A percentile compares a stretch with the other conserved stretches of the same genome.
These are phyloP conservation scores for Platanthera guangdongensis DNA, from an alignment of 106 monocot species.

Conservation along the genomic window DNA sequence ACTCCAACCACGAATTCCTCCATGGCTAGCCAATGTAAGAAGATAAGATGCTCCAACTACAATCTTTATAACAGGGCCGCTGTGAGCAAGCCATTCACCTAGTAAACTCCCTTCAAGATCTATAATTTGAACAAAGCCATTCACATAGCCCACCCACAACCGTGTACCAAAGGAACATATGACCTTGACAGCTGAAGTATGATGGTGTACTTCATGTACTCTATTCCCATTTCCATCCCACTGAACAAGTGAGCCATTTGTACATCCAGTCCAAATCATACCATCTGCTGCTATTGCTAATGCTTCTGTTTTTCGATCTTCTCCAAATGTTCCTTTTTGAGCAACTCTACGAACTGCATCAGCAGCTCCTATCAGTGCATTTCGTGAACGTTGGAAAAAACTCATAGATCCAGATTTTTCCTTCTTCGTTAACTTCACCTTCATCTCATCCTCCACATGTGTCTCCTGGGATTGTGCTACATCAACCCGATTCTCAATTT, in stretches of 20 bases:
- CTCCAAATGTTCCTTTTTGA: slow-evolving; percentile 69
- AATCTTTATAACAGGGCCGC: slow-evolving; percentile 78
- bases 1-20: slow-evolving; percentile 90
- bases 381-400: slow-evolving; percentile 90
- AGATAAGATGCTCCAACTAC: slow-evolving; percentile 58
- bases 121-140: slow-evolving; percentile 60
- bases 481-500: slow-evolving; percentile 57
- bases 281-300: slow-evolving; percentile 60
- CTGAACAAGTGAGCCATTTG: slow-evolving; percentile 70
- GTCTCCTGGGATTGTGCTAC: slow-evolving; percentile 31
- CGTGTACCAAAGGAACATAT: slow-evolving; percentile 66
- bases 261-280: slow-evolving; percentile 78
- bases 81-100: slow-evolving; percentile 78
- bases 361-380: slow-evolving; percentile 89
- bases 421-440: slow-evolving; percentile 67
- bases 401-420: slow-evolving; percentile 71
- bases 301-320: slow-evolving; percentile 74
- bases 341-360: slow-evolving; percentile 89
- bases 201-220: slow-evolving; percentile 69
- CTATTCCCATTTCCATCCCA: slow-evolving; percentile 93
- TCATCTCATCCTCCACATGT: slow-evolving; percentile 70
- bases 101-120: slow-evolving; percentile 80
- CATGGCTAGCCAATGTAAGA: slow-evolving; percentile 87
- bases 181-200: slow-evolving; percentile 55
- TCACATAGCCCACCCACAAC: slow-evolving; percentile 80